Evolutionary conservation across 805 yeast species (phyloP).

Genomic region (Candida ulmi): DNA sequence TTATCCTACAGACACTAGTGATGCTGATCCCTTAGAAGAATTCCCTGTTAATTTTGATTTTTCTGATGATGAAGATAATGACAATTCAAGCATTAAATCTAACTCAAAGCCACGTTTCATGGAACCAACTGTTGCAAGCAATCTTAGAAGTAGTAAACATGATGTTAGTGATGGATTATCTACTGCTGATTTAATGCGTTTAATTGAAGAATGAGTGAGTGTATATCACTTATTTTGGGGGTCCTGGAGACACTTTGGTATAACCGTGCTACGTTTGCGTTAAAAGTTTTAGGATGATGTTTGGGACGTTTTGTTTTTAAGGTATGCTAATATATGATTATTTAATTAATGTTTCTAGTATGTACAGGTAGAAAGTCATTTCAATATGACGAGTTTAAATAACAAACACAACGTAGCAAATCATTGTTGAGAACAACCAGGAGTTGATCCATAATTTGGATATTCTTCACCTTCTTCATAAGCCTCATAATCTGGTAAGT

Average conservation of each 20-base stretch:
- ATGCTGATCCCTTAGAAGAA: conserved; percentile 12
- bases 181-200: conserved; percentile 15
- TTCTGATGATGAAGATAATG: conserved; percentile 22
- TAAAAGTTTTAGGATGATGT: too few species aligned
- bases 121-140: conserved; percentile 23
- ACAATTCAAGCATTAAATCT: conserved; percentile 7
- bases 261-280: too few species aligned
- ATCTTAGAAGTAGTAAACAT: conserved; percentile 7
- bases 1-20: neutral
- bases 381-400: neutral
- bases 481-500: conserved; percentile 21
- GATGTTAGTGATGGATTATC: conserved; percentile 18
- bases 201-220: conserved; percentile 13
- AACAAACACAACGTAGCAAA: too few species aligned
- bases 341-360: neutral
- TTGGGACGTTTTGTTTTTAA: too few species aligned
- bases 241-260: too few species aligned
- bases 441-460: conserved; percentile 11
- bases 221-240: neutral
- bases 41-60: conserved; percentile 22
- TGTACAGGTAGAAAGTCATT: neutral
- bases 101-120: conserved; percentile 18
- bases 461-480: conserved; percentile 16
- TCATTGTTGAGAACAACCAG: conserved; percentile 39
- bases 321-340: too few species aligned